Percentiles rank a stretch among this genome's conserved stretches.
Conservation (phyloP, 1,284 basidiomycete genomes). For the Tilletia setariae region DNA sequence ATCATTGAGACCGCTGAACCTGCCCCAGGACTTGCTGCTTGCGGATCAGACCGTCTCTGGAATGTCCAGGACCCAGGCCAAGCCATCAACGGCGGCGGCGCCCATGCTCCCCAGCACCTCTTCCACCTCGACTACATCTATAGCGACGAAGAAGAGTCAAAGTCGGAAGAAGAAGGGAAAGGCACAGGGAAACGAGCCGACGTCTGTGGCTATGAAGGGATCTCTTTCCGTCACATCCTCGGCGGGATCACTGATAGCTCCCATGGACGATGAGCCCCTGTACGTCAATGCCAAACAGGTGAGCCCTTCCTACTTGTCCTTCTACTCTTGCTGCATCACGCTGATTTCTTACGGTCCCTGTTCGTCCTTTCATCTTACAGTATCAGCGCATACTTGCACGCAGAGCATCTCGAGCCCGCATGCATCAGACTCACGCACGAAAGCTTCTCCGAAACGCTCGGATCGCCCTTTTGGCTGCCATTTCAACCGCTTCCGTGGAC, state of each 20-base stretch:
- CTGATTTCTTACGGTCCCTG: too few species aligned
- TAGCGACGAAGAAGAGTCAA: too few species aligned
- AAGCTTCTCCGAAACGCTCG: slow-evolving; percentile 21
- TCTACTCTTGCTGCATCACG: too few species aligned
- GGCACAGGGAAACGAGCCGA: too few species aligned
- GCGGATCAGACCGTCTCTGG: too few species aligned
- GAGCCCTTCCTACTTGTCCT: neutral
- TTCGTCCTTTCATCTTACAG: slow-evolving; percentile 26
- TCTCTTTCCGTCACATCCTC: neutral
- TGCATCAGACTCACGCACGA: slow-evolving; percentile 44
- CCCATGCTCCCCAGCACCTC: neutral
- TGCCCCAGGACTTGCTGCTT: too few species aligned
- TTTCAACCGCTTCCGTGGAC: neutral
- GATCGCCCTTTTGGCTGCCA: slow-evolving; percentile 22
- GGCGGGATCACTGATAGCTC: too few species aligned
- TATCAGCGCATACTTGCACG: slow-evolving; percentile 51
- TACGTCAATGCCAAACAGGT: slow-evolving; percentile 48
- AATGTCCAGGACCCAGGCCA: too few species aligned
- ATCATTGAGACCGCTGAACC: too few species aligned
- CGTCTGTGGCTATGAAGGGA: neutral
- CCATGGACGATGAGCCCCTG: slow-evolving; percentile 44
- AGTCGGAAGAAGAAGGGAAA: too few species aligned
- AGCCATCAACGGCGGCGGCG: neutral
- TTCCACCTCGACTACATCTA: neutral
- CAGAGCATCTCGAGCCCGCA: slow-evolving; percentile 41